Base-by-base conservation (phyloP, 495 filamentous ascomycete genomes). In the Neurospora africana region DNA sequence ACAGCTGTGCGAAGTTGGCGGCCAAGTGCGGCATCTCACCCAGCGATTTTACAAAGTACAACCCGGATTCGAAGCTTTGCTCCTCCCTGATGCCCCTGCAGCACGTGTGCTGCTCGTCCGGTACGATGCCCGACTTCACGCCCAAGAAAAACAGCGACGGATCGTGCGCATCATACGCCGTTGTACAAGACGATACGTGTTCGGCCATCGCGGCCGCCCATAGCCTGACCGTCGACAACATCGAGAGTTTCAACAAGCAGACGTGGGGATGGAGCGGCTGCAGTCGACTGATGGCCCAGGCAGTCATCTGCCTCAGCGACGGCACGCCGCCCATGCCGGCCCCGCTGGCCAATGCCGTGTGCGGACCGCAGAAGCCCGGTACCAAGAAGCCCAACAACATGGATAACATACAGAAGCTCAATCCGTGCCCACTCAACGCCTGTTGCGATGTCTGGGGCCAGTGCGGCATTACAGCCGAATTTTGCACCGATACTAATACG, bases 251-350 rank as follows among this genome's bases (percentile, higher is more conserved):
- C 70, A 87, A 87, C 77, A 80, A 79, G 19, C 72, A 81, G 2
- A 86, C 83, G 15, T 87, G 85, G 84, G 85, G 79, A 41, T 88
- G 84, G 84, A 74, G 65, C n/a, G 84, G 83, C 39, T 89, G 87
- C 75, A 69, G 72, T 8, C 38, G 47, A 10, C 72, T 88, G 2
- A 68, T 73, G 47, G 33, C 41, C 0, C 74, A 71, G 3, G 44
- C 71, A 5, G 71, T 68, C 13, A 87, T 89, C 19, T 88, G 86
- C 73, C 47, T 89, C 3, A 87, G 85, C 74, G 71, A 74, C 2
- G 87, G 87, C 8, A 43, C 58, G 2, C 77, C 86, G 2, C 84
- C 85, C 0, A 74, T 88, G 76, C 87, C 86, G 0, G 74, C 81
- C 6, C 68, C 73, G 0, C 27, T 84, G 0, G 21, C 74, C 0